Conservation (phyloP, 2,329 filamentous ascomycete species). For the Fusarium mangiferae region DNA sequence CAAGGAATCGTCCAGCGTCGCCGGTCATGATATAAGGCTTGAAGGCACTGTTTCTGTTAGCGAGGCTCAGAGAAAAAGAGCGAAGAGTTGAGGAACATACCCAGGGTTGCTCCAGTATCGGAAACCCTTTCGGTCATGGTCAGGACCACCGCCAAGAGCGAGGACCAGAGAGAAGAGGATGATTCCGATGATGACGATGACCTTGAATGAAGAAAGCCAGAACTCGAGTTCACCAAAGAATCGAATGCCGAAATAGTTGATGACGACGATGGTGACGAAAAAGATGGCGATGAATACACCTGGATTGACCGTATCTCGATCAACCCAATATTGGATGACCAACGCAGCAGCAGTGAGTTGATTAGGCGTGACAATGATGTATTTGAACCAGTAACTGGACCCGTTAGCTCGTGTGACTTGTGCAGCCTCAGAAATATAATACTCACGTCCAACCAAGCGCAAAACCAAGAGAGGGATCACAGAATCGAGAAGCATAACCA, state of each 20-base stretch:
- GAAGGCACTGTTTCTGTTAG: conserved; percentile 49
- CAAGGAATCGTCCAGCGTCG: conserved; percentile 64
- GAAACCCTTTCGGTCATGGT: conserved; percentile 71
- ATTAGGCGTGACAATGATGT: conserved; percentile 87
- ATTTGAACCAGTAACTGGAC: conserved; percentile 73
- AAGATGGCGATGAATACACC: conserved; percentile 83
- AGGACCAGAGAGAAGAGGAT: conserved; percentile 74
- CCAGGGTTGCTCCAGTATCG: conserved; percentile 72
- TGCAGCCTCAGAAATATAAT: not conserved
- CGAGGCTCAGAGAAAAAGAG: fast-evolving
- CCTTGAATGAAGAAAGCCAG: conserved; percentile 74
- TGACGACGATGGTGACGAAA: conserved; percentile 68
- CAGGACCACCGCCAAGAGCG: conserved; percentile 72
- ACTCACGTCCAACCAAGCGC: conserved; percentile 77
- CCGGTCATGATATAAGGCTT: conserved; percentile 43
- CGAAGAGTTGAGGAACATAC: conserved; percentile 11
- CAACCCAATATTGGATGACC: conserved; percentile 82
- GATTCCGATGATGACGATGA: conserved; percentile 72
- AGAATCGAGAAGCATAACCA: conserved; percentile 82
- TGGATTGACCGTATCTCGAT: conserved; percentile 73
- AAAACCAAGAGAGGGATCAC: conserved; percentile 83
- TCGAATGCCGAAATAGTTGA: conserved; percentile 76
- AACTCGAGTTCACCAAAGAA: conserved; percentile 76
- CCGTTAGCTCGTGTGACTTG: conserved; percentile 14
- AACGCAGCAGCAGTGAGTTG: conserved; percentile 84